A percentile compares a stretch with the other conserved stretches of the same genome.
Conservation (phyloP, 2,329 filamentous ascomycete species). For the Emmonsiellopsis sp. region DNA sequence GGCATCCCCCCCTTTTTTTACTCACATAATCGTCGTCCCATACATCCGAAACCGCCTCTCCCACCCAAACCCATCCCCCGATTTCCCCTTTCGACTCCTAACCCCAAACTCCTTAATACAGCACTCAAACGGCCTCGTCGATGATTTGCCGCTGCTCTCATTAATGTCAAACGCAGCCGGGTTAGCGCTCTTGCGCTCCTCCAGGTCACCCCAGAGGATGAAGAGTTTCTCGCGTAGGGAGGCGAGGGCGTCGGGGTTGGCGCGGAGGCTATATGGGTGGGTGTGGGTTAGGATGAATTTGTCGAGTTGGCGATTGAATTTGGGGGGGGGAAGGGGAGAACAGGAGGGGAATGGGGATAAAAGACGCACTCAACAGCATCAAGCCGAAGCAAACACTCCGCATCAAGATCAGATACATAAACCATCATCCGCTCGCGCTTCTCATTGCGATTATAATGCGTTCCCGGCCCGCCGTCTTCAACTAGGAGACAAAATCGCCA, state of each 20-base stretch:
- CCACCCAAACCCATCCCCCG: slow-evolving; percentile 42
- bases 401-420: slow-evolving; percentile 54
- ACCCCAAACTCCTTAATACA: slow-evolving; percentile 65
- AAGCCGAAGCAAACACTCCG: slow-evolving; percentile 47
- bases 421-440: slow-evolving; percentile 52
- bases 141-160: slow-evolving; percentile 31
- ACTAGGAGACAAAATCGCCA: slow-evolving; percentile 77
- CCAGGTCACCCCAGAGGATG: slow-evolving; percentile 75
- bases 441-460: slow-evolving; percentile 18
- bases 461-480: slow-evolving; percentile 51
- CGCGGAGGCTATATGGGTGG: slow-evolving; percentile 43
- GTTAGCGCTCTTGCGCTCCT: slow-evolving; percentile 53
- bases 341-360: not conserved
- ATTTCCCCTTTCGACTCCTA: slow-evolving; percentile 22
- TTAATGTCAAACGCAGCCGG: slow-evolving; percentile 14
- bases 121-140: slow-evolving; percentile 54
- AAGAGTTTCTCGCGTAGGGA: slow-evolving; percentile 62
- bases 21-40: slow-evolving; percentile 48
- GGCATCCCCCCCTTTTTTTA: not conserved
- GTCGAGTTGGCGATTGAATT: not conserved
- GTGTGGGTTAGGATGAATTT: not conserved
- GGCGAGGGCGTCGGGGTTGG: slow-evolving; percentile 41
- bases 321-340: not conserved
- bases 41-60: slow-evolving; percentile 56
- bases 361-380: slow-evolving; percentile 44